Evolutionary conservation across 306 rosid species (phyloP), one percentile per base, ranked within the genome.

Genomic region (Lithocarpus polystachyus): DNA sequence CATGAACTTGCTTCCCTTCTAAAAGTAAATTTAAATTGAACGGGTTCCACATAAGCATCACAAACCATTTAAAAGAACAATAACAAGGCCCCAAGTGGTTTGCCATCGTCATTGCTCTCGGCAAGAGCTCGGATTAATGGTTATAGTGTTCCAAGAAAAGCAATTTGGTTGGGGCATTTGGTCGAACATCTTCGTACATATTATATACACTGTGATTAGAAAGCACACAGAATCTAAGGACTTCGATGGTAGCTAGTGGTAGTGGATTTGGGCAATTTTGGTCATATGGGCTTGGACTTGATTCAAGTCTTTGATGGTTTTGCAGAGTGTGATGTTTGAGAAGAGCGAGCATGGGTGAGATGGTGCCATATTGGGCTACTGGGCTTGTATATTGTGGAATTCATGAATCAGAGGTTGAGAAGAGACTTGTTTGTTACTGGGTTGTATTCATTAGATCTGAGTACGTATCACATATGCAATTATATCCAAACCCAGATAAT

Each of bases 1-100:
- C 92, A 84, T 93, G 97, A 80, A 91, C 85, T 79, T 90, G 89
- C 75, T 68, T 87, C 68, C 94, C 98, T 86, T 88, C 88, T 56
- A 22, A 90, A 89, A 33, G 96, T 96, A 74, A 91, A 88, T 10
- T 92, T 88, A 79, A 91, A 93, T 20, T 71, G 69, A 60, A 88
- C 89, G 72, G 96, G 93, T 56, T 65, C 83, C 29, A 83, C 94
- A 52, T 17, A 22, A 35, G 86, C 90, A 81, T 79, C 86, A 78
- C 52, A 77, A 33, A 86, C 55, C 93, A 93, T 89, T 75, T 24
- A 80, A 72, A 76, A 61, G 73, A 91, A 91, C 55, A 88, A 59
- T 18, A 77, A 28, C 57, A 88, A 79, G 13, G 94, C 87, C 43
- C 83, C 86, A 31, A 62, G 43, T 52, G 79, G 76, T 17, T 80